These are phyloP conservation scores for Oryza australiensis DNA, from an alignment of 176 grass and related monocot species.

Conservation along the genomic window DNA sequence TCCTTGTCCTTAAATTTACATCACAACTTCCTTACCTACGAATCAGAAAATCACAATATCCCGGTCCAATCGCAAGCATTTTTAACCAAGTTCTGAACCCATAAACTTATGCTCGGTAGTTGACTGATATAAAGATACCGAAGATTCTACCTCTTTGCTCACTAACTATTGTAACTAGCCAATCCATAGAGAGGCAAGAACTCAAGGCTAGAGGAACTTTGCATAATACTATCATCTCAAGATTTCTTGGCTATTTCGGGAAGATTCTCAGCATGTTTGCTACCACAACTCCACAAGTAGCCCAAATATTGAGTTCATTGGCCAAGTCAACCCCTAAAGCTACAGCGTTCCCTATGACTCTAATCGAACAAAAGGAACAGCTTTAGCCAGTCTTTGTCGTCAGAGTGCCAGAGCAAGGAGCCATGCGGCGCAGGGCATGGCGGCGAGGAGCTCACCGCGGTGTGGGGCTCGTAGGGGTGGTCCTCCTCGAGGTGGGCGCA, in stretches of 20 bases:
- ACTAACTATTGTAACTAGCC: background rate
- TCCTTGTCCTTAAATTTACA: background rate
- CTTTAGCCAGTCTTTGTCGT: background rate
- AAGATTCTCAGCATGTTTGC: background rate
- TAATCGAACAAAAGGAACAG: conserved; percentile 3
- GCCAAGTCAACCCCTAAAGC: conserved; percentile 17
- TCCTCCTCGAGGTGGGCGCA: conserved; percentile 93
- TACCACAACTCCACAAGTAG: background rate
- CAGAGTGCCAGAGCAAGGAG: background rate
- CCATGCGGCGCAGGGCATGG: background rate
- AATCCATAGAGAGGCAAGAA: background rate
- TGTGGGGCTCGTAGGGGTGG: conserved; percentile 77
- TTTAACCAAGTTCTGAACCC: background rate
- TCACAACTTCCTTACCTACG: background rate
- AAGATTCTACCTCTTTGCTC: conserved; percentile 4
- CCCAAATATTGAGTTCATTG: background rate
- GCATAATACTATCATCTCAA: background rate
- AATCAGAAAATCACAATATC: background rate
- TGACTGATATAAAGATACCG: background rate
- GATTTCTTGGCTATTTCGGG: background rate
- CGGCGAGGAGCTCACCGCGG: conserved; percentile 54
- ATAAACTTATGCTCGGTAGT: conserved; percentile 1
- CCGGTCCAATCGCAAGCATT: background rate
- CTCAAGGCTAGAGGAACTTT: background rate
- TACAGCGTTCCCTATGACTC: conserved; percentile 16